Evolutionary conservation across 2,329 filamentous ascomycete species (phyloP).

Genomic region (Helminthosporium solani): DNA sequence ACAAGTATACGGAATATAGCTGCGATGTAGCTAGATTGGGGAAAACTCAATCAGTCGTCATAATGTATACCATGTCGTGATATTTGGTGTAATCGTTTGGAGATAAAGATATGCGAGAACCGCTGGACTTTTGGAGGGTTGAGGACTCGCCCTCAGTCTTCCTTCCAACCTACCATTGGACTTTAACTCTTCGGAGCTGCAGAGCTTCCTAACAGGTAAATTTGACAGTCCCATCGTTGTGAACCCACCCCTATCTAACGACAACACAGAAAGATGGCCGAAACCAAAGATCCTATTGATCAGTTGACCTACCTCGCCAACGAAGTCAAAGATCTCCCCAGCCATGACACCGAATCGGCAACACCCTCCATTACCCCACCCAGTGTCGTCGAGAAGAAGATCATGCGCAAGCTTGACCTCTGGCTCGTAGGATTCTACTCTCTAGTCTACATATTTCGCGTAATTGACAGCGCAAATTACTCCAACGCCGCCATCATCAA

Average conservation of each 20-base stretch:
- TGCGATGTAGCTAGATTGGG: neutral
- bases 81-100: neutral
- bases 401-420: slow-evolving; percentile 29
- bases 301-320: slow-evolving; percentile 6
- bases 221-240: no score
- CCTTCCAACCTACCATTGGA: no score
- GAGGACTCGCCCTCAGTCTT: neutral
- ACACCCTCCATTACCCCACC: neutral
- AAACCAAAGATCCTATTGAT: slow-evolving; percentile 5
- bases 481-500: slow-evolving; percentile 40
- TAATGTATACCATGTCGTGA: slow-evolving; percentile 15
- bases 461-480: slow-evolving; percentile 31
- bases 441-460: slow-evolving; percentile 32
- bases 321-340: slow-evolving; percentile 2
- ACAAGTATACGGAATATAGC: neutral
- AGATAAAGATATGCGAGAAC: neutral
- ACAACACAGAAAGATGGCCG: slow-evolving; percentile 6
- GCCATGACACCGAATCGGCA: slow-evolving; percentile 7
- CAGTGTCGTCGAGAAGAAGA: slow-evolving; percentile 12
- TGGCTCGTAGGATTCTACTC: slow-evolving; percentile 35
- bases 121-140: neutral
- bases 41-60: slow-evolving; percentile 12
- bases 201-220: no score
- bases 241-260: neutral
- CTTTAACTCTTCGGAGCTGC: no score